These are phyloP conservation scores for Epichloe baconii DNA, from an alignment of 2,329 filamentous ascomycete species.

Conservation along the genomic window DNA sequence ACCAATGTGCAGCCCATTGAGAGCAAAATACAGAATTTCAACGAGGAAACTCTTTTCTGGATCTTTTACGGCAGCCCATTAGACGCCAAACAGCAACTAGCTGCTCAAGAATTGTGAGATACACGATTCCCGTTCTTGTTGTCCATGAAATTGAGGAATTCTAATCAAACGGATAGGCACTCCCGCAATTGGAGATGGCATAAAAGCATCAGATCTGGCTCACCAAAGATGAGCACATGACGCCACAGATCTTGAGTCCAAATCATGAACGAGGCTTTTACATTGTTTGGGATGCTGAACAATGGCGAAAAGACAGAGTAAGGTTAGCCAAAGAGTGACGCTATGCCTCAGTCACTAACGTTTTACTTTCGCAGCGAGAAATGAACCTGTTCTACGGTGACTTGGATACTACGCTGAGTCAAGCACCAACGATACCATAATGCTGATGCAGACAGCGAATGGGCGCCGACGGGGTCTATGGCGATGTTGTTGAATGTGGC, in stretches of 20 bases:
- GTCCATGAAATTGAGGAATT: not conserved
- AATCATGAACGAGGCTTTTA: conserved; percentile 53
- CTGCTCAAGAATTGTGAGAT: conserved; percentile 48
- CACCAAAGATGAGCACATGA: conserved; percentile 54
- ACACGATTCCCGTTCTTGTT: not conserved
- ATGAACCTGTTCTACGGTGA: conserved; percentile 49
- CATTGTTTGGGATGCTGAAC: conserved; percentile 50
- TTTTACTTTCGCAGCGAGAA: conserved; percentile 37
- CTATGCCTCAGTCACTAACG: conserved; percentile 4
- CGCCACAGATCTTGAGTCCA: conserved; percentile 43
- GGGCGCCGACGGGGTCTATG: not conserved
- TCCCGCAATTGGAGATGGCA: conserved; percentile 57
- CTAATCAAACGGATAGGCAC: conserved; percentile 29
- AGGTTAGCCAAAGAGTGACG: conserved; percentile 28
- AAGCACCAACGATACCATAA: conserved; percentile 18
- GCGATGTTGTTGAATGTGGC: conserved; percentile 7
- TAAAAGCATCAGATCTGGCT: conserved; percentile 54
- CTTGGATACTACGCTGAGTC: conserved; percentile 36
- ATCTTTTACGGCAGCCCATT: conserved; percentile 56
- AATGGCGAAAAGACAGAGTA: conserved; percentile 51
- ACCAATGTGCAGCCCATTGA: conserved; percentile 53
- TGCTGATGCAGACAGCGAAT: not conserved
- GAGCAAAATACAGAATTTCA: conserved; percentile 52
- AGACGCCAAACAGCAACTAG: conserved; percentile 50
- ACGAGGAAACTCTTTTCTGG: conserved; percentile 56